These are phyloP conservation scores for Mortierella sp. DNA, from an alignment of 371 early-diverging fungal species.

Conservation along the genomic window DNA sequence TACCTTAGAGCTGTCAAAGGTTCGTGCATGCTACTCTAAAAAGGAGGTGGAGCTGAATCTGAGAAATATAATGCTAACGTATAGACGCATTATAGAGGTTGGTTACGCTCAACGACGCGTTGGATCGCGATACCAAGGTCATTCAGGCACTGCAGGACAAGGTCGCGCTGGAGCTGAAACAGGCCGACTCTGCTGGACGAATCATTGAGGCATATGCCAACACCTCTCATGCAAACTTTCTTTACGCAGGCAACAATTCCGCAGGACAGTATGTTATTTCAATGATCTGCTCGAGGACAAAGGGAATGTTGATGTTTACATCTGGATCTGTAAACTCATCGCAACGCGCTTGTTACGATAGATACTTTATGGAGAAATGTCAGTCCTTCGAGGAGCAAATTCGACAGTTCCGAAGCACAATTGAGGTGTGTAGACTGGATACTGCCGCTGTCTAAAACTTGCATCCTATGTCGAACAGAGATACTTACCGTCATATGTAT, in stretches of 20 bases:
- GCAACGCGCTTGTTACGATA: too few relatives aligned
- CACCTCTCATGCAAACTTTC: slow-evolving; percentile 39
- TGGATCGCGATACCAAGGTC: slow-evolving; percentile 42
- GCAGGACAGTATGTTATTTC: slow-evolving; percentile 33
- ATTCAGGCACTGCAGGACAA: slow-evolving; percentile 40
- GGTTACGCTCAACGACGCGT: slow-evolving; percentile 33
- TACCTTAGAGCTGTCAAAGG: slow-evolving; percentile 39
- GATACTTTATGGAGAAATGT: slow-evolving; percentile 43
- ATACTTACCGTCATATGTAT: too few relatives aligned
- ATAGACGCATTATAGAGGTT: slow-evolving; percentile 20
- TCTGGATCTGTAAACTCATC: too few relatives aligned
- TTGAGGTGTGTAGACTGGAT: slow-evolving; percentile 20
- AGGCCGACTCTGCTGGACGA: slow-evolving; percentile 49
- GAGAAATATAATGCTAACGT: too few relatives aligned
- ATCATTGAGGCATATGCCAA: slow-evolving; percentile 47
- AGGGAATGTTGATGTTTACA: too few relatives aligned
- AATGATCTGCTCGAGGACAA: too few relatives aligned
- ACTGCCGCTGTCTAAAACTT: neutral
- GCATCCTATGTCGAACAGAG: too few relatives aligned
- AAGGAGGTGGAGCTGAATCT: too few relatives aligned
- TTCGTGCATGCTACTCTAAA: too few relatives aligned
- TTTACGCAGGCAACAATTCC: slow-evolving; percentile 46
- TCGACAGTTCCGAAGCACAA: slow-evolving; percentile 42
- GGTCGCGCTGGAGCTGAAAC: slow-evolving; percentile 40
- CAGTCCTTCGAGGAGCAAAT: slow-evolving; percentile 40